Base-by-base conservation (phyloP, 352 stramenopile genomes). In the Globisporangium middletonii region DNA sequence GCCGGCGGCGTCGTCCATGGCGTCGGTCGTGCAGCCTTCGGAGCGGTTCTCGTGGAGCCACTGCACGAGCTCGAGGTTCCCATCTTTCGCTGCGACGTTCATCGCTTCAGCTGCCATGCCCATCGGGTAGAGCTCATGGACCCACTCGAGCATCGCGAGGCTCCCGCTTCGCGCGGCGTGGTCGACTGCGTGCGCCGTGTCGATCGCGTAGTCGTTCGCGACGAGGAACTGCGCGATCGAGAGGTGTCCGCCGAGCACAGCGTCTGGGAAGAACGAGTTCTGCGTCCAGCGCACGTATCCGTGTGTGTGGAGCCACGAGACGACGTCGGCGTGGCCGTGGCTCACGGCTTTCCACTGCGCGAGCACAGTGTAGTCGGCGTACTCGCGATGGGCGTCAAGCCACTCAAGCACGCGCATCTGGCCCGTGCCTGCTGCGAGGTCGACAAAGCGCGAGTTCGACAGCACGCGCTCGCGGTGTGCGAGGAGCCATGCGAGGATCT, bases 1-100 rank as follows among this genome's bases (percentile, higher is more conserved):
- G 45, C 54, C 55, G 26, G 64, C 64, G 6, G 64, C 64, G 42
- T 60, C 56, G 43, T 71, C 64, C 59, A 71, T 68, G 1, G 64
- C 64, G 19, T 64, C 58, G 18, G 50, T 56, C 26, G 64, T 71
- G 18, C 59, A 66, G 33, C 63, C 63, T 53, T 71, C 61, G 15
- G 41, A 46, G 5, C 60, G 55, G 28, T 71, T 38, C 37, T 66
- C 54, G 18, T 65, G 51, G 7, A 71, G 56, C 46, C 53, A 71
- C 23, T 58, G 11, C 3, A 68, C 64, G 12, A 57, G 50, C 3
- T 42, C 38, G n/a, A 67, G 27, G 43, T 62, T 44, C 18, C 64
- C 60, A 13, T 64, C 5, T n/a, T 51, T 38, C 11, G 53, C 56
- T 0, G 64, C 60, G 38, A 55, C 53, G 28, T 62, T 56, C 55